These are phyloP conservation scores for Oryza officinalis DNA, from an alignment of 176 grass and related monocot genomes.

Conservation along the genomic window DNA sequence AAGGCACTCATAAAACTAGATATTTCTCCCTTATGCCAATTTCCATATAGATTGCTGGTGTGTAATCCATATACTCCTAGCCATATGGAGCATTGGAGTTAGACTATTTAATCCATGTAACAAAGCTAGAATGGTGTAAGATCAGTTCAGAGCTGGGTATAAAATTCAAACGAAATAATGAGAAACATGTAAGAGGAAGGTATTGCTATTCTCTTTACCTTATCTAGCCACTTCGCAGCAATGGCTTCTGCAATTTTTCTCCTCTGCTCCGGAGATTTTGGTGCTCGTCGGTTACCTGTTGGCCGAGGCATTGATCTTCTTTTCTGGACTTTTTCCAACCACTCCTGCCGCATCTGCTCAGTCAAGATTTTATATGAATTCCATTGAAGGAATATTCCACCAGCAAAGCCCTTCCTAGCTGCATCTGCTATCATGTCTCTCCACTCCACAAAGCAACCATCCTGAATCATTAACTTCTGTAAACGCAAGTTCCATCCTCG, in stretches of 20 bases:
- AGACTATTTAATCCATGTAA: background rate
- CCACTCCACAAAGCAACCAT: conserved; percentile 79
- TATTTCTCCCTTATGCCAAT: background rate
- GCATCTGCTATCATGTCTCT: conserved; percentile 72
- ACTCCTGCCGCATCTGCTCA: conserved; percentile 62
- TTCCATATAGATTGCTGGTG: background rate
- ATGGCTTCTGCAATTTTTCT: conserved; percentile 93
- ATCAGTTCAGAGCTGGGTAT: background rate
- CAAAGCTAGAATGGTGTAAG: background rate
- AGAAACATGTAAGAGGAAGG: background rate
- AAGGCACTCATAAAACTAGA: conserved; percentile 13
- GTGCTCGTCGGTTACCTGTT: conserved; percentile 60
- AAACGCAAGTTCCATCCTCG: conserved; percentile 67
- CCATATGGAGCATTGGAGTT: background rate
- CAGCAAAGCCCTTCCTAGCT: conserved; percentile 64
- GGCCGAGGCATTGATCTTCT: conserved; percentile 56
- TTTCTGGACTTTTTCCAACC: conserved; percentile 54
- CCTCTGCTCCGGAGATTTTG: conserved; percentile 78
- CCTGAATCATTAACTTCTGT: conserved; percentile 63
- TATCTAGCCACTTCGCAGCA: conserved; percentile 85
- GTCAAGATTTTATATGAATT: conserved; percentile 77
- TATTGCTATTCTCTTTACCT: conserved; percentile 48
- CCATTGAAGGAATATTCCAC: conserved; percentile 70
- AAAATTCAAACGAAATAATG: background rate
- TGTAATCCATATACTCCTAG: background rate